These are phyloP conservation scores for Microstegium vimineum DNA, from an alignment of 176 grass and related monocot genomes.

Conservation along the genomic window DNA sequence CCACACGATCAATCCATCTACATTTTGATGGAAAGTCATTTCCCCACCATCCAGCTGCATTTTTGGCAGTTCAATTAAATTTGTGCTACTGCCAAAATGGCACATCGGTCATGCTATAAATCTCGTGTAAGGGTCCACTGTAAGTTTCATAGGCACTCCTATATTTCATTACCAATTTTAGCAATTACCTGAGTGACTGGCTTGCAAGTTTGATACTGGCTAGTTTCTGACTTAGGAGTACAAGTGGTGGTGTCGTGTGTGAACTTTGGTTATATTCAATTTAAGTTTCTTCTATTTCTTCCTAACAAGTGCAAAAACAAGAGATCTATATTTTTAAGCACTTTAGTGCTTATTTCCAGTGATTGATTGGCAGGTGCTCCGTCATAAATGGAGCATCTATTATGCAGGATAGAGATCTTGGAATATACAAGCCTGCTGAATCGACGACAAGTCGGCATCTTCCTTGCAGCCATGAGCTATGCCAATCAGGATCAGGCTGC, in stretches of 20 bases:
- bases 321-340: constrained; percentile 53
- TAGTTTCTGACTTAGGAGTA: too few species aligned
- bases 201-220: too few species aligned
- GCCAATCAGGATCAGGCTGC: constrained; percentile 51
- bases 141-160: not conserved
- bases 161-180: not conserved
- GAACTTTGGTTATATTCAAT: not conserved
- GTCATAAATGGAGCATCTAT: constrained; percentile 91
- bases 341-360: constrained; percentile 91
- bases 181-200: not conserved
- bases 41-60: not conserved
- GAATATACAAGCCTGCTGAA: constrained; percentile 82
- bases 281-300: constrained; percentile 17
- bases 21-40: not conserved
- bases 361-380: constrained; percentile 99
- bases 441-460: constrained; percentile 86
- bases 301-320: constrained; percentile 13
- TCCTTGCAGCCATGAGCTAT: constrained; percentile 84
- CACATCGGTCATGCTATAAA: not conserved
- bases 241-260: not conserved
- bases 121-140: not conserved
- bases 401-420: constrained; percentile 99
- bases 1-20: not conserved
- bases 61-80: not conserved
- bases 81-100: not conserved